A percentile compares a stretch with the other conserved stretches of the same genome.
Evolutionary conservation across 306 rosid genomes (phyloP).

Genomic region (Castanospermum australe): DNA sequence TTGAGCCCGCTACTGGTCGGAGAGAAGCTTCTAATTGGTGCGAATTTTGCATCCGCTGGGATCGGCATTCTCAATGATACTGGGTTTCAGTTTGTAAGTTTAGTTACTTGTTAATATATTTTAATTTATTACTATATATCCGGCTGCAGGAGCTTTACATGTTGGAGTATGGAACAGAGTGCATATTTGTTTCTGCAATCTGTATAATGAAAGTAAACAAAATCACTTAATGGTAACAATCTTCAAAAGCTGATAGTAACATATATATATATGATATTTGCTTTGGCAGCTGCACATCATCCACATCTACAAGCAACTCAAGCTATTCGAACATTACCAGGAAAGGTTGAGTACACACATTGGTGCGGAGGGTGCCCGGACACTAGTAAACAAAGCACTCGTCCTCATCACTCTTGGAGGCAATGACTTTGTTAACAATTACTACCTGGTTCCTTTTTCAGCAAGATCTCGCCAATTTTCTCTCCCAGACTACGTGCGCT

Average conservation of each 20-base stretch:
- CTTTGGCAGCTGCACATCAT: slow-evolving; percentile 69
- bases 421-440: slow-evolving; percentile 89
- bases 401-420: slow-evolving; percentile 82
- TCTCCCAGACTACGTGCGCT: slow-evolving; percentile 75
- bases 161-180: too few species aligned
- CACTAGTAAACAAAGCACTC: slow-evolving; percentile 56
- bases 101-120: background rate
- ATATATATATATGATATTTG: background rate
- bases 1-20: slow-evolving; percentile 70
- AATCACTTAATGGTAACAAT: background rate
- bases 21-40: slow-evolving; percentile 66
- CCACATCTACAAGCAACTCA: slow-evolving; percentile 55
- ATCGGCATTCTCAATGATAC: slow-evolving; percentile 92
- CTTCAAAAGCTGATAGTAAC: background rate
- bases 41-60: slow-evolving; percentile 94
- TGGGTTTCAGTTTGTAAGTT: slow-evolving; percentile 79
- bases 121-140: too few species aligned
- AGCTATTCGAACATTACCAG: slow-evolving; percentile 63
- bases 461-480: slow-evolving; percentile 84
- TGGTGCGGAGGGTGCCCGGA: slow-evolving; percentile 42
- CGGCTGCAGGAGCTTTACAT: too few species aligned
- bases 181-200: background rate
- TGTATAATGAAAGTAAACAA: background rate
- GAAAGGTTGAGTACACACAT: slow-evolving; percentile 51
- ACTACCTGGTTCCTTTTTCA: slow-evolving; percentile 74